A percentile compares a stretch with the other conserved stretches of the same genome.
These are phyloP conservation scores for Rugonectria rugulosa DNA, from an alignment of 2,329 filamentous ascomycete species.

Conservation along the genomic window DNA sequence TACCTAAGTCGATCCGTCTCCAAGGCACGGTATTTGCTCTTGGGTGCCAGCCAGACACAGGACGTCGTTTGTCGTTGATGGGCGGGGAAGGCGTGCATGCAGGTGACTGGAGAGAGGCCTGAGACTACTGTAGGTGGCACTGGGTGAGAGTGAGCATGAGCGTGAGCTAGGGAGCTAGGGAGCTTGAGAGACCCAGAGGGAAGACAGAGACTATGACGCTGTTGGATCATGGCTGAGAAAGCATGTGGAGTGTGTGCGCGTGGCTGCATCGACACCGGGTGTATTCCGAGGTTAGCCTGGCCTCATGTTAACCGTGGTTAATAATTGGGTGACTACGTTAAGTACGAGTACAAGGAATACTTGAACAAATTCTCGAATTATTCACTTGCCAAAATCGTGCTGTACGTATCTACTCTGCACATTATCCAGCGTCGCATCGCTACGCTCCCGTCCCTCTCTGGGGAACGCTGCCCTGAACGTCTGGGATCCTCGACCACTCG, in stretches of 20 bases:
- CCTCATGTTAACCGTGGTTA: conserved; percentile 13
- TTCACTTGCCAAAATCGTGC: no score
- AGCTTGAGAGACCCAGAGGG: no score
- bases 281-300: conserved; percentile 14
- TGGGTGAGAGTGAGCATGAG: no score
- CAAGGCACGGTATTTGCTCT: neutral
- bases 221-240: no score
- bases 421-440: no score
- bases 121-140: neutral
- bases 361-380: no score
- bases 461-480: neutral
- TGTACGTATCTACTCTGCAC: no score
- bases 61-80: conserved; percentile 13
- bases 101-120: neutral
- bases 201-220: no score
- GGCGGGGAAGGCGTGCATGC: conserved; percentile 16
- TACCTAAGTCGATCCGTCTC: neutral
- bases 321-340: neutral
- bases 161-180: no score
- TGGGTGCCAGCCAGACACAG: neutral
- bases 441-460: neutral
- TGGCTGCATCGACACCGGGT: conserved; percentile 26
- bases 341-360: no score
- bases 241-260: neutral
- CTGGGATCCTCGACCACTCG: conserved; percentile 12